Evolutionary conservation across 306 rosid genomes (phyloP), one percentile per base, ranked within the genome.

Genomic region (Rubus parviflorus): DNA sequence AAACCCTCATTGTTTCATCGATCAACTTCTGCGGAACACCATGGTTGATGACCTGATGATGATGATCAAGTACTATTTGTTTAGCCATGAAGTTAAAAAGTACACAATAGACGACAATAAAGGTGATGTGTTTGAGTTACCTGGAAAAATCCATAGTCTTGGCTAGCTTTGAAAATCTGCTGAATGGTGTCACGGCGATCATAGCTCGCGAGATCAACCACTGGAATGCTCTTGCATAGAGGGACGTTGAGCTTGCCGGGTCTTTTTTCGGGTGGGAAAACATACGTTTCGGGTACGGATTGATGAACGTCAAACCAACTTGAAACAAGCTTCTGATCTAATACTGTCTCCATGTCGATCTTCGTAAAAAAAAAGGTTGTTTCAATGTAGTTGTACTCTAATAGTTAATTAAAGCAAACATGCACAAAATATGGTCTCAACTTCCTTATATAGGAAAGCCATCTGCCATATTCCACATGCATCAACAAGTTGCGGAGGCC

Each of bases 121-220:
- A 58, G 54, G 35, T 22, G 71, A 22, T 23, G 47, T 8, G 3
- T 35, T 13, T 35, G 45, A 61, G 5, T 63, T 35, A 89, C 97
- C 91, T 89, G 94, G 41, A 92, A 92, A 84, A 92, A 85, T 23
- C 95, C 97, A 35, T 71, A 88, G 35, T 89, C 91, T 62, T 87
- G 54, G 1, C 85, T 64, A 14, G 94, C 92, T 82, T 77, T 75
- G 66, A 83, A 58, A 74, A 91, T 80, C 10, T 79, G 79, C 4
- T 71, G 69, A 56, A 91, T 40, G 40, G 75, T 84, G 67, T 71
- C 64, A 6, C 38, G 43, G 45, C 47, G 87, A 17, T 89, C 88
- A 47, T 62, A 65, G 5, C 2, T 58, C 0, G 67, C 80, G 4
- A 91, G 87, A 84, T 91, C 90, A 19, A 91, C 35, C 20, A 88